These are phyloP conservation scores for Aspergillus sp. DNA, from an alignment of 2,329 filamentous ascomycete species.

Conservation along the genomic window DNA sequence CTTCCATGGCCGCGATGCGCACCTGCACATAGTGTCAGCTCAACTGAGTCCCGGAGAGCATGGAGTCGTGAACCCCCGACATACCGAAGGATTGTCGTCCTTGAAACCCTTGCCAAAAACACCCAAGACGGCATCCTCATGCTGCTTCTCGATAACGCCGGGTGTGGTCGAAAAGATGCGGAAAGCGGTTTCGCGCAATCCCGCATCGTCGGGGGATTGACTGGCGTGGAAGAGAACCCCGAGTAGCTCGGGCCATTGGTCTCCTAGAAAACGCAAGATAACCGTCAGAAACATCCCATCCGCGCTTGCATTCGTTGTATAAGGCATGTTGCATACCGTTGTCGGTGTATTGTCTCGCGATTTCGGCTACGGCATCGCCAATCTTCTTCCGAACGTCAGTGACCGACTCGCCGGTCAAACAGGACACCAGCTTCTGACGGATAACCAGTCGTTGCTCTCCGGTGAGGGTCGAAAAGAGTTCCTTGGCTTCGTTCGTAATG, in stretches of 20 bases:
- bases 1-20: slow-evolving; percentile 88
- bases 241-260: slow-evolving; percentile 85
- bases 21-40: slow-evolving; percentile 50
- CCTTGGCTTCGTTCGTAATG: slow-evolving; percentile 62
- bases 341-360: slow-evolving; percentile 91
- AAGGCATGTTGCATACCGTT: slow-evolving; percentile 56
- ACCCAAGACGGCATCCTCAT: slow-evolving; percentile 79
- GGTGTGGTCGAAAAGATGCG: slow-evolving; percentile 93
- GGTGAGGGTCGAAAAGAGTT: slow-evolving; percentile 77
- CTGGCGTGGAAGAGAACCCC: slow-evolving; percentile 82
- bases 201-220: slow-evolving; percentile 74
- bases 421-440: slow-evolving; percentile 73
- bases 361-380: slow-evolving; percentile 92
- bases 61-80: slow-evolving; percentile 15
- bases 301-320: too few species aligned
- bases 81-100: slow-evolving; percentile 72
- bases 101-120: slow-evolving; percentile 91
- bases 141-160: slow-evolving; percentile 90
- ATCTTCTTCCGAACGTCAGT: slow-evolving; percentile 84
- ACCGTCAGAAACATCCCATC: slow-evolving; percentile 1
- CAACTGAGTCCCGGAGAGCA: neutral
- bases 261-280: slow-evolving; percentile 47
- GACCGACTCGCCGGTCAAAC: slow-evolving; percentile 65
- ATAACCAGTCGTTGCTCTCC: slow-evolving; percentile 70
- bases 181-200: slow-evolving; percentile 86